phyloP scores from a whole-genome alignment of 1,284 basidiomycete genomes.

The Microstroma glucosiphilum region DNA sequence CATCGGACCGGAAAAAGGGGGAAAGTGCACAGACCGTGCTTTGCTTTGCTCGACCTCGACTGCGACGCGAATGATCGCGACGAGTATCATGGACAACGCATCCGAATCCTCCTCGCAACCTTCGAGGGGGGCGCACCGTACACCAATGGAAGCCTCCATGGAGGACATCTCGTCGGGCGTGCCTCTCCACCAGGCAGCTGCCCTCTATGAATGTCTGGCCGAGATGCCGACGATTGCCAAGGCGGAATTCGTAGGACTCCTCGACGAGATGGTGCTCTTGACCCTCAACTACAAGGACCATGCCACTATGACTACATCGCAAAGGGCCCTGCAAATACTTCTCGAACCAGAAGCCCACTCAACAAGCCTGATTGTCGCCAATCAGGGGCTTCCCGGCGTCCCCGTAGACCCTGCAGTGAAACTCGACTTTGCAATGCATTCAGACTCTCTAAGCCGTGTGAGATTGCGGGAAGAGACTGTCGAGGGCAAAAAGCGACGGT shows the following conservation, averaged over 20 bases:
- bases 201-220: neutral
- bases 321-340: neutral
- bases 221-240: neutral
- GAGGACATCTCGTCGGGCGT: too few species aligned
- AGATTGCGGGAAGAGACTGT: neutral
- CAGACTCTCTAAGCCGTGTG: neutral
- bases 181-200: neutral
- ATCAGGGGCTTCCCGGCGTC: neutral
- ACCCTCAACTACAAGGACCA: slow-evolving; percentile 3
- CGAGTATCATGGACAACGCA: too few species aligned
- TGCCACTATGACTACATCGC: neutral
- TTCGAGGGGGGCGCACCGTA: too few species aligned
- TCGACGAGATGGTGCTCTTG: neutral
- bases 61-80: too few species aligned
- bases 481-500: neutral
- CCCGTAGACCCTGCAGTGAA: neutral
- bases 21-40: too few species aligned
- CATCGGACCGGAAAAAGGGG: too few species aligned
- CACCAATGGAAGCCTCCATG: too few species aligned
- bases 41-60: too few species aligned
- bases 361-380: neutral
- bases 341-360: neutral
- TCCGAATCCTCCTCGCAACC: too few species aligned
- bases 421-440: neutral
- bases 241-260: neutral